Conservation (phyloP, 768 basidiomycete species). For the Macrolepiota dolichaula region DNA sequence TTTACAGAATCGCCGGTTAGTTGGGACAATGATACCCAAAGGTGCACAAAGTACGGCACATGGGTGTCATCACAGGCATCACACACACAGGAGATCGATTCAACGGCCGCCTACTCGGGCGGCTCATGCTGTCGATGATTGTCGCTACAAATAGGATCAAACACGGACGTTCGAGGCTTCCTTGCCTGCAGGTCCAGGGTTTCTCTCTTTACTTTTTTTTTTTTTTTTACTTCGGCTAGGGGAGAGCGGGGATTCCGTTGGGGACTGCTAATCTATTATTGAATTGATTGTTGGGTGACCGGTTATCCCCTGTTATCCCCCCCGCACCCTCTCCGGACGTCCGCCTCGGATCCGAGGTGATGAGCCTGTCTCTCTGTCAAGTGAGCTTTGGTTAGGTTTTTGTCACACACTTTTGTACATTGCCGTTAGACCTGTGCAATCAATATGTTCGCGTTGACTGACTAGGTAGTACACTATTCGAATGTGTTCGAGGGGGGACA, state of each 20-base stretch:
- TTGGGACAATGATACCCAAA: no score
- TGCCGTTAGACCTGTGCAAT: not conserved
- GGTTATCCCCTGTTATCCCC: no score
- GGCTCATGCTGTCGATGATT: not conserved
- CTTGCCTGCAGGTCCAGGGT: not conserved
- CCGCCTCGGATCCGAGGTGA: constrained; percentile 1
- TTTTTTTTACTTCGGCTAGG: not conserved
- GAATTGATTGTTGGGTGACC: no score
- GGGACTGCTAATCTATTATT: not conserved
- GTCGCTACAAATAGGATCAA: not conserved
- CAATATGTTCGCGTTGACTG: not conserved
- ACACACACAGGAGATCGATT: no score
- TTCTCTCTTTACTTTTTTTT: no score
- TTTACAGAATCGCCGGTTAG: no score
- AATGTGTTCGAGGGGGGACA: not conserved
- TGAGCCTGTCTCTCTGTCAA: not conserved
- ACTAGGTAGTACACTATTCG: not conserved
- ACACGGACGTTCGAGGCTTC: not conserved
- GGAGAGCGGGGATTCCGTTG: not conserved
- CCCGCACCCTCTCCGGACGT: not conserved
- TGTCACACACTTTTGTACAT: not conserved
- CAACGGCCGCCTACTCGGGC: not conserved
- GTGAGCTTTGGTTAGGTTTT: not conserved
- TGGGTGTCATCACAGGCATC: not conserved
- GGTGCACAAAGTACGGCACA: not conserved